A percentile compares a stretch with the other conserved stretches of the same genome.
These are phyloP conservation scores for Aspergillus spinulosporus DNA, from an alignment of 2,329 filamentous ascomycete genomes.

Conservation along the genomic window DNA sequence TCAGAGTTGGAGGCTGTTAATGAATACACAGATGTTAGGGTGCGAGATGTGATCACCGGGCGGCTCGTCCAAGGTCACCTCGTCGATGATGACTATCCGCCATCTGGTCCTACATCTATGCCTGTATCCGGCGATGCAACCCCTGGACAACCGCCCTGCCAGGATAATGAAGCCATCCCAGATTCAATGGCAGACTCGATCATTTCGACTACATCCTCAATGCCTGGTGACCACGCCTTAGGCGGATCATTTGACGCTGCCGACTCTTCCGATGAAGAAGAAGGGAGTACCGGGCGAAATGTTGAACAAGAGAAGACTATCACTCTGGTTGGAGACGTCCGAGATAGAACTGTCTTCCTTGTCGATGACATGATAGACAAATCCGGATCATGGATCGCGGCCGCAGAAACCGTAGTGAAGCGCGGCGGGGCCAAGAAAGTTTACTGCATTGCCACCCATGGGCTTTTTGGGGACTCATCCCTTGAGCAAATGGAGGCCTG, in stretches of 20 bases:
- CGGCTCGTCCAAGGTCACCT: constrained; percentile 91
- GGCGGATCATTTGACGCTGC: constrained; percentile 82
- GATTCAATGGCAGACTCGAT: constrained; percentile 83
- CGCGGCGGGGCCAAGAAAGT: constrained; percentile 87
- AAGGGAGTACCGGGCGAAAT: constrained; percentile 56
- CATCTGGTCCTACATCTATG: constrained; percentile 64
- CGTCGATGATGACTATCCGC: constrained; percentile 89
- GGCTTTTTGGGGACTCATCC: constrained; percentile 86
- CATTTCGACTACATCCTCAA: constrained; percentile 77
- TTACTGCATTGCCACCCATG: constrained; percentile 96
- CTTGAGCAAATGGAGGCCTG: constrained; percentile 88
- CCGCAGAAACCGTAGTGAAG: constrained; percentile 94
- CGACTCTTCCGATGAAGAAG: constrained; percentile 93
- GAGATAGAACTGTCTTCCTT: constrained; percentile 83
- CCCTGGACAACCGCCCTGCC: constrained; percentile 48
- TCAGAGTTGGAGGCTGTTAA: constrained; percentile 48
- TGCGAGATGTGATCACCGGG: constrained; percentile 85
- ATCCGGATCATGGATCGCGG: constrained; percentile 93
- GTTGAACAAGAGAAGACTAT: constrained; percentile 88
- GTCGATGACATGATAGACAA: constrained; percentile 99
- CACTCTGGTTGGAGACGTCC: constrained; percentile 94
- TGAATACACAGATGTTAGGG: constrained; percentile 75
- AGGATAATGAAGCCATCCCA: constrained; percentile 58
- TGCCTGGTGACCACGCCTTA: constrained; percentile 68
- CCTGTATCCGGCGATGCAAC: constrained; percentile 61